Percentiles rank a stretch among this genome's conserved stretches.
phyloP scores from a whole-genome alignment of 2,329 filamentous ascomycete genomes.

The Fusarium lyarnte region DNA sequence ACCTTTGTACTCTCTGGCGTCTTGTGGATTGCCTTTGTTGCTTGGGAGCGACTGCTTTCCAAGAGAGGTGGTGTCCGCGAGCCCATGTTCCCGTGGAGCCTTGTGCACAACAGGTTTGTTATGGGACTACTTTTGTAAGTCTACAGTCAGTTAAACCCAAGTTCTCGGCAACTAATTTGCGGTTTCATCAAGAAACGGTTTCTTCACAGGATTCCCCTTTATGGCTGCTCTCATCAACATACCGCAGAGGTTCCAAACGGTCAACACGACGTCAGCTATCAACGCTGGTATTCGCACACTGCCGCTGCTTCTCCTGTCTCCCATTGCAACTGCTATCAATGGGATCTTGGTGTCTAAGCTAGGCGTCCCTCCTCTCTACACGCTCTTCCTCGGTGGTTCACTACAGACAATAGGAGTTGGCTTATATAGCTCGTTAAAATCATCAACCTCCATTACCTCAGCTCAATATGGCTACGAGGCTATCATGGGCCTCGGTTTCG shows the following conservation, averaged over 20 bases:
- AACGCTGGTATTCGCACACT: conserved; percentile 14
- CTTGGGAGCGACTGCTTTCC: conserved; percentile 13
- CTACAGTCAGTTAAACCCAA: background rate
- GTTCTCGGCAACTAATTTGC: background rate
- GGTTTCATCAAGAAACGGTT: background rate
- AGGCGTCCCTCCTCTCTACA: conserved; percentile 20
- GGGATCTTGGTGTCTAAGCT: conserved; percentile 17
- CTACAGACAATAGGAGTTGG: conserved; percentile 26
- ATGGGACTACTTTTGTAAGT: background rate
- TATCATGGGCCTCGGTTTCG: conserved; percentile 29
- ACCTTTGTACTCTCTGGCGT: conserved; percentile 18
- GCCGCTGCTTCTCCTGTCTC: conserved; percentile 20
- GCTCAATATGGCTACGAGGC: conserved; percentile 21
- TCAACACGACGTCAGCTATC: conserved; percentile 13
- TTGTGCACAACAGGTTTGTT: background rate
- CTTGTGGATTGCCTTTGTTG: conserved; percentile 4
- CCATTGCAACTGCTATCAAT: conserved; percentile 15
- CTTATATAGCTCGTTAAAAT: conserved; percentile 12
- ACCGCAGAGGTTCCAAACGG: conserved; percentile 20
- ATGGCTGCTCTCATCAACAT: conserved; percentile 28
- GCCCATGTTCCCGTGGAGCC: background rate
- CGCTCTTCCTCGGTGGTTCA: conserved; percentile 2
- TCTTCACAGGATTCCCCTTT: conserved; percentile 27
- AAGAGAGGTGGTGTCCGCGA: background rate
- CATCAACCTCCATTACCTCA: background rate